Conservation (phyloP, 2,329 filamentous ascomycete species). For the Xylaria sp. region DNA sequence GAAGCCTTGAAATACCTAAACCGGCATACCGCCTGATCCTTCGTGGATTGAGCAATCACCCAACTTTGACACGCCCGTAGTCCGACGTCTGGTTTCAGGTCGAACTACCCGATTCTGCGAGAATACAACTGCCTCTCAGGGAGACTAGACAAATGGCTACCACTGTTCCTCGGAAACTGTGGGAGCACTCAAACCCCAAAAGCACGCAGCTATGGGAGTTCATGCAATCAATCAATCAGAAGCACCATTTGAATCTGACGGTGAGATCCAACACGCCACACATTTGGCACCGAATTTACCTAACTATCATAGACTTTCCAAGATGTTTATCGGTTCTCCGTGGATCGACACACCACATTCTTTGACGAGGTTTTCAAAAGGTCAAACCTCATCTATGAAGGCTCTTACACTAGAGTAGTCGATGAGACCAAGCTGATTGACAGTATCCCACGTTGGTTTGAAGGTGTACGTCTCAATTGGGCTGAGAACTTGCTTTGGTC, state of each 20-base stretch:
- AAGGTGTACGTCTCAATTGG: constrained; percentile 75
- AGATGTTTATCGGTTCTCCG: constrained; percentile 74
- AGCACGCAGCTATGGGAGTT: constrained; percentile 70
- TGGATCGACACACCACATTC: constrained; percentile 66
- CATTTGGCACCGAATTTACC: not conserved
- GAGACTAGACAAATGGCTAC: constrained; percentile 21
- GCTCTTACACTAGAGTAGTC: constrained; percentile 64
- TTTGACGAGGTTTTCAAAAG: constrained; percentile 68
- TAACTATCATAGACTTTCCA: constrained; percentile 60
- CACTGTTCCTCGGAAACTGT: constrained; percentile 64
- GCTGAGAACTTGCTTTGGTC: constrained; percentile 80
- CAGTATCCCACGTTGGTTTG: constrained; percentile 76
- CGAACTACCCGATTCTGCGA: not conserved
- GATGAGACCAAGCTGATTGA: constrained; percentile 75
- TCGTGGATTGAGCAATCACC: not conserved
- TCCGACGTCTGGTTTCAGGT: not conserved
- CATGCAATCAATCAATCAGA: constrained; percentile 68
- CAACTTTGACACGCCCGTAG: not conserved
- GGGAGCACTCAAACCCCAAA: constrained; percentile 68
- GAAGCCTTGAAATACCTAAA: not conserved
- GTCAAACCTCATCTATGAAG: constrained; percentile 66
- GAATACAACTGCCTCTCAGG: not conserved
- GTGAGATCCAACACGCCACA: constrained; percentile 46
- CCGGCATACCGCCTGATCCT: not conserved
- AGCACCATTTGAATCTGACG: constrained; percentile 61